Conservation (phyloP, 2,329 filamentous ascomycete genomes). For the Aspergillus fijiensis region DNA sequence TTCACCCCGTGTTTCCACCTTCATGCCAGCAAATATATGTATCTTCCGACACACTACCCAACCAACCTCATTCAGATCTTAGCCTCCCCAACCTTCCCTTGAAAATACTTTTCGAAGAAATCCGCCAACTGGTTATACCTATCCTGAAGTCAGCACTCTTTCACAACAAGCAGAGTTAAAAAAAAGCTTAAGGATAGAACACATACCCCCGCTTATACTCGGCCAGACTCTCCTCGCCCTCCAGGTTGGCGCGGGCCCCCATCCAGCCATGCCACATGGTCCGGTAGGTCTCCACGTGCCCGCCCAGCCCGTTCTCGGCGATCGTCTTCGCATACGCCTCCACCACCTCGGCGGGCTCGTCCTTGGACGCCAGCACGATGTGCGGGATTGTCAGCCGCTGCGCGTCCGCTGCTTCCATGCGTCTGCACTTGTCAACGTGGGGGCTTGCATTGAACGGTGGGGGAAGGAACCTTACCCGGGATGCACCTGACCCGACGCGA, state of each 20-base stretch:
- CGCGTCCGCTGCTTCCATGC: slow-evolving; percentile 59
- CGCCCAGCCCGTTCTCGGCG: slow-evolving; percentile 50
- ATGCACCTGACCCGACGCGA: slow-evolving; percentile 36
- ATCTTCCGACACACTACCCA: too few relatives aligned
- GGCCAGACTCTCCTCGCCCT: slow-evolving; percentile 55
- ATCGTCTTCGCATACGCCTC: slow-evolving; percentile 54
- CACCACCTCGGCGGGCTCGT: slow-evolving; percentile 59
- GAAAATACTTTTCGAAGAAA: slow-evolving; percentile 27
- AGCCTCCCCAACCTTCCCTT: background rate
- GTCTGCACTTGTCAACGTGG: slow-evolving; percentile 21
- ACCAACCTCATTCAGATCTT: too few relatives aligned
- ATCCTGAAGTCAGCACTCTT: background rate
- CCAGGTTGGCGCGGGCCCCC: slow-evolving; percentile 63
- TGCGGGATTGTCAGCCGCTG: slow-evolving; percentile 61
- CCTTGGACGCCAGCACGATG: slow-evolving; percentile 63
- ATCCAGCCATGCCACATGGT: slow-evolving; percentile 75
- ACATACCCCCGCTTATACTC: slow-evolving; percentile 58
- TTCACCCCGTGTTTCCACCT: too few relatives aligned
- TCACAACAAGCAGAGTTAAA: too few relatives aligned
- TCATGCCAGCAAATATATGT: too few relatives aligned
- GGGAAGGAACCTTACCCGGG: slow-evolving; percentile 27
- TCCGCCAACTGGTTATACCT: slow-evolving; percentile 23
- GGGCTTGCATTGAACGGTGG: background rate
- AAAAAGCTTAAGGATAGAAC: background rate
- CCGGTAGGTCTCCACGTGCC: slow-evolving; percentile 62